phyloP scores from a whole-genome alignment of 306 rosid species.

The Cucurbita pepo region DNA sequence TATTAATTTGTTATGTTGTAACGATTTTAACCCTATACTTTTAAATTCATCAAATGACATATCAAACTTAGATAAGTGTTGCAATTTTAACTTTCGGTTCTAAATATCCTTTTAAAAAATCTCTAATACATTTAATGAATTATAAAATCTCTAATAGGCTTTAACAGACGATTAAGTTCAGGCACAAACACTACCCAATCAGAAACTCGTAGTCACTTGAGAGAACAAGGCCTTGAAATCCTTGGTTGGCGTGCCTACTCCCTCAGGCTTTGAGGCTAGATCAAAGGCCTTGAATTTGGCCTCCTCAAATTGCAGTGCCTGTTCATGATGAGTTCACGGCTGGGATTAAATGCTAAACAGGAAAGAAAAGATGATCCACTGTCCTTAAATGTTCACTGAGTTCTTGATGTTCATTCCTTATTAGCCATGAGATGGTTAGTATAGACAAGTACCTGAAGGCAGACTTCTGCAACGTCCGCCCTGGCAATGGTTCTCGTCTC shows the following conservation, averaged over 20 bases:
- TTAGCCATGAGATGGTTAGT: background rate
- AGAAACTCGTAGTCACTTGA: slow-evolving; percentile 45
- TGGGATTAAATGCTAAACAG: background rate
- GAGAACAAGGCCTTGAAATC: slow-evolving; percentile 85
- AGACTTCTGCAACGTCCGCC: slow-evolving; percentile 83
- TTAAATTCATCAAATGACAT: too few species aligned
- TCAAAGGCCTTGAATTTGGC: slow-evolving; percentile 67
- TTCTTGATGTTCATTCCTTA: background rate
- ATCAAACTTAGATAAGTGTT: too few species aligned
- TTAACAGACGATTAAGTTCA: too few species aligned
- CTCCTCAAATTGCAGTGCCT: slow-evolving; percentile 76
- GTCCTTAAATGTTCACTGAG: background rate
- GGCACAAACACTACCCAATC: background rate
- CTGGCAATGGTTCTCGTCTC: slow-evolving; percentile 72
- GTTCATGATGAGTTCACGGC: slow-evolving; percentile 5
- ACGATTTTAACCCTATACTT: too few species aligned
- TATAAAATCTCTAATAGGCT: too few species aligned
- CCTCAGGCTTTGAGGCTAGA: slow-evolving; percentile 82
- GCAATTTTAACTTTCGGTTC: too few species aligned
- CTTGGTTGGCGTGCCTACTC: slow-evolving; percentile 56
- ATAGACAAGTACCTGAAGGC: slow-evolving; percentile 52
- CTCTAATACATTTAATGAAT: too few species aligned
- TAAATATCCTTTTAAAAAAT: too few species aligned
- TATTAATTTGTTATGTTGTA: too few species aligned
- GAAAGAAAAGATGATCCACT: background rate